Base-by-base conservation (phyloP, 2,329 filamentous ascomycete genomes). In the Cladophialophora yegresii region DNA sequence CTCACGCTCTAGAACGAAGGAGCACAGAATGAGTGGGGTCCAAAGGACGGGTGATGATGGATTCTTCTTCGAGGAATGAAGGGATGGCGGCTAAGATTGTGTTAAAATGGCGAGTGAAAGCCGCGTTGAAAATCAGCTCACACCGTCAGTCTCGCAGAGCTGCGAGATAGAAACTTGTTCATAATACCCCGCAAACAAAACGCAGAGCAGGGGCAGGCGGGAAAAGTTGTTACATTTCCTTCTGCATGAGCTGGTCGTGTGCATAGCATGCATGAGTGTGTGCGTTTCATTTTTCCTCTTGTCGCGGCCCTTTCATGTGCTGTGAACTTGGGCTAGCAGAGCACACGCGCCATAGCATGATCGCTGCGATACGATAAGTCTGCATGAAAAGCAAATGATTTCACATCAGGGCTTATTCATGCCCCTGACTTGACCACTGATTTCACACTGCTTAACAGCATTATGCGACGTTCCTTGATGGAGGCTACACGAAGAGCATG, bases 1-100 rank as follows among this genome's bases (percentile, higher is more conserved):
- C 9, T 61, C 66, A 16, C 68, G 69, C 28, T 67, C 67, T 12
- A 67, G 54, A 43, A 70, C 69, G 13, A 67, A 65, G 28, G 67
- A 71, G 64, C 77, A 78, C 65, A 76, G 76, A 64, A 81, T 81
- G 78, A 78, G 75, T 61, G 79, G 78, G 26, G 73, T 79, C 32
- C 76, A 78, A 61, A 77, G 74, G 71, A 77, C 74, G 13, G 72
- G 73, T 16, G 70, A 70, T 23, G 68, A 70, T 23, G 68, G 64
- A 16, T 70, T 70, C 61, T 70, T 68, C 63, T 68, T 68, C 30
- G 66, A 68, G 33, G 66, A 61, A 53, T 45, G 55, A 59, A 43
- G n/a, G 20, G 28, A n/a, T n/a, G 7, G 36, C 36, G 4, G 13
- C 36, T 43, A 5, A 20, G n/a, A 43, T 2, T 20, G 36, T 43